Base-by-base conservation (phyloP, 1,139 yeast species). In the Hyphopichia pseudoburtonii region DNA sequence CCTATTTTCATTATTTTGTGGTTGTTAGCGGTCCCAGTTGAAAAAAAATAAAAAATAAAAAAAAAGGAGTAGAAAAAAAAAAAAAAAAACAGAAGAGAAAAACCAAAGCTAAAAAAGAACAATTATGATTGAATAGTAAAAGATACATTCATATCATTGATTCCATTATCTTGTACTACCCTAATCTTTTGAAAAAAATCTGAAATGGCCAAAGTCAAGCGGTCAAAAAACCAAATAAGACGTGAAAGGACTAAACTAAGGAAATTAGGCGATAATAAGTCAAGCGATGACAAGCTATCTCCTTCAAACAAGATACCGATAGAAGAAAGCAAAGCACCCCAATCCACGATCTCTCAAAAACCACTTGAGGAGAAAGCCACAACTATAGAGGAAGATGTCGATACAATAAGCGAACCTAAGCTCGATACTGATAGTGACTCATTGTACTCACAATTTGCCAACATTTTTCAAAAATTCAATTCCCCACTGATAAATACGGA, bases 151-250 rank as follows among this genome's bases (percentile, higher is more conserved):
- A n/a, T n/a, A n/a, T n/a, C n/a, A n/a, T n/a, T n/a, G n/a, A n/a
- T n/a, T n/a, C n/a, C n/a, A n/a, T n/a, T n/a, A n/a, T n/a, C n/a
- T n/a, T n/a, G n/a, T n/a, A n/a, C n/a, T n/a, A n/a, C n/a, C n/a
- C n/a, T n/a, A n/a, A n/a, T n/a, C n/a, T n/a, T n/a, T n/a, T n/a
- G n/a, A n/a, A n/a, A n/a, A n/a, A n/a, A n/a, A n/a, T 7, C 9
- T 10, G 31, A 16, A 14, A 58, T 58, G 64, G 55, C 50, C 16
- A 56, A 46, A 23, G 44, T 40, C 12, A 59, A 62, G 39, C 64
- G 79, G 46, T 62, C 78, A 4, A 80, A 79, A 62, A 80, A 80
- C 49, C 89, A 82, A 60, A 60, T 80, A 34, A 69, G 90, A 40
- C 65, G 89, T 38, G 86, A 80, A 50, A 68, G 69, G 50, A 76